Base-by-base conservation (phyloP, 2,329 filamentous ascomycete genomes). In the Trichoderma aggressivum region DNA sequence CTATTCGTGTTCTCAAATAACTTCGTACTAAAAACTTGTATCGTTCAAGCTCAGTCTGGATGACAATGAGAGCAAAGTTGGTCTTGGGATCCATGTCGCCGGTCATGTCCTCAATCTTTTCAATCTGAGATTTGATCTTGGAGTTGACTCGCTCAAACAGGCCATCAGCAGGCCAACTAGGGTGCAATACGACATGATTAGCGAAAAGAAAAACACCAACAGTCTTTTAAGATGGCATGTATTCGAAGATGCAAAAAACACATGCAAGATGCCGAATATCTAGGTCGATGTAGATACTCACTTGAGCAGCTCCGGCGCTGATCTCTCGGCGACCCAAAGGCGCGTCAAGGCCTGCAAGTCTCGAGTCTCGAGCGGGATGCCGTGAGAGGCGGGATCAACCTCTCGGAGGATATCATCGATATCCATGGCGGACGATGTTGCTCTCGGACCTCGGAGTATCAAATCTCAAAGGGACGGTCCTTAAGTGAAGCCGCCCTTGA, bases 31-130 rank as follows among this genome's bases (percentile, higher is more conserved):
- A 86, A 78, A 94, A 99, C 83, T 97, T 97, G 82, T 93, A 97
- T 59, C 96, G 87, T 80, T 98, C 94, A 69, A 99, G 88, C 83
- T 99, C 96, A 7, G 97, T 98, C 84, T 99, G 96, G 69, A 98
- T 90, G 73, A 99, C 92, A 62, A 98, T 97, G 78, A 98, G 90
- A 73, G 90, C 90, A 80, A 99, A 97, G 80, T 97, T 98, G 74
- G 93, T 91, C 81, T 92, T 94, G 60, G 94, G 92, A 77, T 97
- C 94, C 89, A 94, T 92, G 78, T 92, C 90, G 73, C 92, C 92
- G 14, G 92, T 95, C 86, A 94, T 88, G 72, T 91, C 88, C 82
- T 93, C 91, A 74, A 93, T 89, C 75, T 86, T 87, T 80, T 90
- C 87, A 77, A 92, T 92, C 84, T 93, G 91, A 60, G 83, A 82